Evolutionary conservation across 176 grass and related monocot species (phyloP).

Genomic region (Aechmea fasciata): DNA sequence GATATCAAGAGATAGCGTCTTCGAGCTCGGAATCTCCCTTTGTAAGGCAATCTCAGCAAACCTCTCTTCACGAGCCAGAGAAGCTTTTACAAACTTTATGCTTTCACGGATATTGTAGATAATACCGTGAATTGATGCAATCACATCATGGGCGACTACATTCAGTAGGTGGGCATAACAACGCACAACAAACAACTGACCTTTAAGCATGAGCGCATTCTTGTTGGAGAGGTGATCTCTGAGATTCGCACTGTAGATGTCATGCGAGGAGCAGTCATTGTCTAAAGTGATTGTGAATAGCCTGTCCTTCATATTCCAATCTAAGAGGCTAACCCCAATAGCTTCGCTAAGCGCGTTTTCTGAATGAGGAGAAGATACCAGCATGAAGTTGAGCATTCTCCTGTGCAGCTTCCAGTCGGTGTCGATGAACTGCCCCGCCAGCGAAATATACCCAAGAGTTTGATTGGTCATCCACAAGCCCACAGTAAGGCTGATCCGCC

Average conservation of each 20-base stretch:
- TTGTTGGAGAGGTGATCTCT: constrained; percentile 68
- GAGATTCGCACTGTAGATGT: constrained; percentile 92
- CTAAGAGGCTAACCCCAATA: constrained; percentile 43
- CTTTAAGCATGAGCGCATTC: constrained; percentile 76
- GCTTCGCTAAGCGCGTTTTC: constrained; percentile 83
- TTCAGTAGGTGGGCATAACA: constrained; percentile 71
- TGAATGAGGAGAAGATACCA: constrained; percentile 89
- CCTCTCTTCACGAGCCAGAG: constrained; percentile 53
- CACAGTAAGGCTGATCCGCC: constrained; percentile 70
- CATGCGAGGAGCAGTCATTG: constrained; percentile 82
- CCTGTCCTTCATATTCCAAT: constrained; percentile 78
- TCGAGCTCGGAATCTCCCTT: constrained; percentile 56
- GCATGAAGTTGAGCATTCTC: constrained; percentile 91
- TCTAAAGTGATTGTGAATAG: constrained; percentile 84
- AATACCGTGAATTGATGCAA: constrained; percentile 79
- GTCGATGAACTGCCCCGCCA: constrained; percentile 61
- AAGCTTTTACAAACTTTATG: constrained; percentile 85
- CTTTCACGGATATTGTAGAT: constrained; percentile 86
- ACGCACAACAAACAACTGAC: constrained; percentile 82
- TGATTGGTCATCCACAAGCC: constrained; percentile 77
- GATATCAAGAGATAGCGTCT: constrained; percentile 69
- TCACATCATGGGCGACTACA: constrained; percentile 60
- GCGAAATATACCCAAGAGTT: constrained; percentile 75
- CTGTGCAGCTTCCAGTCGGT: constrained; percentile 52
- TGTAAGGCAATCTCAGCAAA: constrained; percentile 69